Conservation (phyloP, 306 rosid genomes). For the Vigna reflexopilosa region DNA sequence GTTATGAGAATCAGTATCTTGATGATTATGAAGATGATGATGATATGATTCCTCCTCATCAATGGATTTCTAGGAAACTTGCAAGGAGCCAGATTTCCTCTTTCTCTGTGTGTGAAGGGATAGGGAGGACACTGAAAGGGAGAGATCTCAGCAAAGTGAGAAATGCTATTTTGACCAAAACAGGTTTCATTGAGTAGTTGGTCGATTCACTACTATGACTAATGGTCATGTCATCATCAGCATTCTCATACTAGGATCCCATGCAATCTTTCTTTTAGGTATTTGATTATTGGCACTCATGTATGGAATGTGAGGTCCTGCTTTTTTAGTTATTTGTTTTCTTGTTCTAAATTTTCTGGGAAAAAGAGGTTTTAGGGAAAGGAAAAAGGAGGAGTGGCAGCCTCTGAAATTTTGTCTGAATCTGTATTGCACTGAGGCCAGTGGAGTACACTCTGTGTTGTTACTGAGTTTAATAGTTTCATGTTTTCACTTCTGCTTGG, state of each 20-base stretch:
- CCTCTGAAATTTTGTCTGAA: constrained; percentile 60
- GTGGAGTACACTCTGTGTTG: constrained; percentile 1
- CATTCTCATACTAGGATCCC: constrained; percentile 33
- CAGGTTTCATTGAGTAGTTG: constrained; percentile 74
- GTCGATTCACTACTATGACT: background rate
- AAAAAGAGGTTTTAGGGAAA: constrained; percentile 6
- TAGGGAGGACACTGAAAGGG: constrained; percentile 83
- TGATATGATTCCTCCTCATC: constrained; percentile 81
- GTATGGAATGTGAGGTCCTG: constrained; percentile 34
- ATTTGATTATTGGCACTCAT: constrained; percentile 15
- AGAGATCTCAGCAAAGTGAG: constrained; percentile 89
- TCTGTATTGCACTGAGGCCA: constrained; percentile 24
- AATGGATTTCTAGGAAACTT: constrained; percentile 88
- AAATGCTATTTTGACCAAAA: constrained; percentile 73
- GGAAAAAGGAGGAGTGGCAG: constrained; percentile 36
- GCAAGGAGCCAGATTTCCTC: constrained; percentile 83
- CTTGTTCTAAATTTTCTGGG: constrained; percentile 40
- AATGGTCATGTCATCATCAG: constrained; percentile 26
- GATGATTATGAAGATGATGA: background rate
- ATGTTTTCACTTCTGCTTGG: constrained; percentile 5
- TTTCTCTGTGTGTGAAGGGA: constrained; percentile 82
- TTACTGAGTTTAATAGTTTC: constrained; percentile 18
- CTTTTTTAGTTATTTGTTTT: constrained; percentile 2
- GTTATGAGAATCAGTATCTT: constrained; percentile 7
- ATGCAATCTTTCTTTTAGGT: constrained; percentile 31